Base-by-base conservation (phyloP, 2,329 filamentous ascomycete genomes). In the Torrubiella hemipterigena region DNA sequence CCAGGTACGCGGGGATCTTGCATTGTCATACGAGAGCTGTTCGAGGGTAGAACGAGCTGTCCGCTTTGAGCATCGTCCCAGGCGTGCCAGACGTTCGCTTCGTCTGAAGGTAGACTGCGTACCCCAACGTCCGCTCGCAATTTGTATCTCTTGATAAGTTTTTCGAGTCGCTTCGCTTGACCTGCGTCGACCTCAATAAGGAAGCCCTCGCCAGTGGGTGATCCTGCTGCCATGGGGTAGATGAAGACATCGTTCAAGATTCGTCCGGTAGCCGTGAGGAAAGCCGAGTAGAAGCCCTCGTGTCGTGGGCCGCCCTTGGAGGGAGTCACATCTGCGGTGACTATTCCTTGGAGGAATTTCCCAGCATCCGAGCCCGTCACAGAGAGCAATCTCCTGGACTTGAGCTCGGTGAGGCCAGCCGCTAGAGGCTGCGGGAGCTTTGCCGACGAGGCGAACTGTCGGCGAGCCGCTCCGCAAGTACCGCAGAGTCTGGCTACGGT, bases 241-340 rank as follows among this genome's bases (percentile, higher is more conserved):
- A 98, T 66, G 54, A 96, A 93, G 31, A 86, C 81, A 58, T 98
- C 91, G 59, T 89, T 73, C 26, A 95, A 62, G 8, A 98, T 70
- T 35, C 87, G 73, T 25, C 91, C 91, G 37, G 75, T 73, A 7
- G 89, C 84, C 42, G 81, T 93, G 25, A 98, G 65, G 47, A 98
- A 94, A 1, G 77, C 84, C 6, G 80, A 69, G 56, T 93, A 96
- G 52, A 81, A 77, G 4, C 75, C 78, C 1, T 60, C 56, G 4
- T 43, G 46, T 16, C 54, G 54, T 3, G 57, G 45, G 21, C 47
- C 38, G 38, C 55, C 48, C 36, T 59, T 40, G 17, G 39, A 48
- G 7, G 59, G 46, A 1, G 68, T 56, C 7, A 58, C 42, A 26
- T 49, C 56, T 39, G 79, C 73, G 1, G 89, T 94, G 40, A 91